Conservation (phyloP, 1,139 yeast genomes). For the Meyerozyma guilliermondii region DNA sequence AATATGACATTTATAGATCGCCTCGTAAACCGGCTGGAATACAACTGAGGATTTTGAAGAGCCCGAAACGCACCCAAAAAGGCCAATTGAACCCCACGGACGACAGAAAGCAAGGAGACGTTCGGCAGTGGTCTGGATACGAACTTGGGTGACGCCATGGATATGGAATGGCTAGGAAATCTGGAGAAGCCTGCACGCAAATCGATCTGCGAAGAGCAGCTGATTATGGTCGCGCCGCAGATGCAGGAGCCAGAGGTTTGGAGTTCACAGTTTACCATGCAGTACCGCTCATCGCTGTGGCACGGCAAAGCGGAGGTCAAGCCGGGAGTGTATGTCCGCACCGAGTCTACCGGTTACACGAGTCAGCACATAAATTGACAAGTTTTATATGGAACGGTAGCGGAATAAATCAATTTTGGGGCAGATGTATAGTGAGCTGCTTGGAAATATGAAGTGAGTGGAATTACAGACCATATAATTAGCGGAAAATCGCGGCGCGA, state of each 20-base stretch:
- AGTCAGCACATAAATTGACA: no score
- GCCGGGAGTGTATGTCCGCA: not conserved
- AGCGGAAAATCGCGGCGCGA: not conserved
- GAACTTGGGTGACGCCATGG: slow-evolving; percentile 47
- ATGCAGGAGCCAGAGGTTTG: not conserved
- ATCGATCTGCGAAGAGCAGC: not conserved
- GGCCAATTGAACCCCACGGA: slow-evolving; percentile 53
- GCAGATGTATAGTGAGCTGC: no score
- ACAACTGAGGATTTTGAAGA: slow-evolving; percentile 38
- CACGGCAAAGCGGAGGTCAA: not conserved
- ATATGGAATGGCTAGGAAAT: not conserved
- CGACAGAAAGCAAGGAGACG: slow-evolving; percentile 42
- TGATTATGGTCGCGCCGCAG: not conserved
- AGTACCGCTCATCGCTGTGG: not conserved
- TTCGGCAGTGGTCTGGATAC: slow-evolving; percentile 42
- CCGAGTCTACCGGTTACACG: not conserved
- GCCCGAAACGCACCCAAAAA: slow-evolving; percentile 45
- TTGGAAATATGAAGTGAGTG: not conserved
- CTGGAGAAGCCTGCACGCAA: not conserved
- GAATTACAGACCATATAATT: not conserved
- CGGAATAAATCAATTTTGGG: no score
- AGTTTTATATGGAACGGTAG: no score
- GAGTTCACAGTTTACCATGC: no score
- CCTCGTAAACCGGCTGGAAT: slow-evolving; percentile 25
- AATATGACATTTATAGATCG: slow-evolving; percentile 27